Conservation (phyloP, 2,329 filamentous ascomycete species). For the Penicillium aurantiogriseum region DNA sequence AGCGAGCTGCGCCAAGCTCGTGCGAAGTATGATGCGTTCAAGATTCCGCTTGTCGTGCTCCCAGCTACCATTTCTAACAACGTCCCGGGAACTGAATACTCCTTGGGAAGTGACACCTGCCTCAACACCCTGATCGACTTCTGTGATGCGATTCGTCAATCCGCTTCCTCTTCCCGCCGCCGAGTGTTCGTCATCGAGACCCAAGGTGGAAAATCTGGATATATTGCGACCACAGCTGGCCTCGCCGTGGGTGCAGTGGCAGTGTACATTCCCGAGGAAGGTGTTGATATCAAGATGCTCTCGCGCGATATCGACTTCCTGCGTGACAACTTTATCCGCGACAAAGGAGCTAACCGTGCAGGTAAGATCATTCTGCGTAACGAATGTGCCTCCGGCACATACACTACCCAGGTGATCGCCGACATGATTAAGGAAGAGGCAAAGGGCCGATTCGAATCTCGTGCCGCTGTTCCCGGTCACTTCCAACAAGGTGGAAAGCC, state of each 20-base stretch:
- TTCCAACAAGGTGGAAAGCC: constrained; percentile 93
- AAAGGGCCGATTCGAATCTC: constrained; percentile 85
- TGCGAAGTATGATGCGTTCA: constrained; percentile 75
- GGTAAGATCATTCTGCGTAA: constrained; percentile 96
- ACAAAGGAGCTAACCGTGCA: constrained; percentile 83
- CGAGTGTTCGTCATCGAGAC: constrained; percentile 98
- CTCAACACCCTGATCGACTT: constrained; percentile 92
- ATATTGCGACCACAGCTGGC: constrained; percentile 86
- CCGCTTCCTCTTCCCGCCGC: constrained; percentile 86
- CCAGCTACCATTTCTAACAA: constrained; percentile 99
- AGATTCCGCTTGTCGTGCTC: constrained; percentile 86
- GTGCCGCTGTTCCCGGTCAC: constrained; percentile 88
- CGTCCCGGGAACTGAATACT: constrained; percentile 96
- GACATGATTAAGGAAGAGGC: constrained; percentile 95
- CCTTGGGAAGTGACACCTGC: constrained; percentile 92
- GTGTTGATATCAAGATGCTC: constrained; percentile 90
- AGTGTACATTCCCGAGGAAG: constrained; percentile 96
- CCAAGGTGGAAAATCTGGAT: constrained; percentile 90
- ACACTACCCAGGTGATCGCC: constrained; percentile 88
- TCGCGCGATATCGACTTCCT: constrained; percentile 86
- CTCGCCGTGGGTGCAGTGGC: constrained; percentile 88
- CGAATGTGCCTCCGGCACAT: constrained; percentile 86
- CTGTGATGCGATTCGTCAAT: constrained; percentile 97
- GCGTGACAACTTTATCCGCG: constrained; percentile 77
- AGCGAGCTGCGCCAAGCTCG: constrained; percentile 82